Percentiles rank a stretch among this genome's conserved stretches.
phyloP scores from a whole-genome alignment of 2,329 filamentous ascomycete species.

The Fusarium kyushuense region DNA sequence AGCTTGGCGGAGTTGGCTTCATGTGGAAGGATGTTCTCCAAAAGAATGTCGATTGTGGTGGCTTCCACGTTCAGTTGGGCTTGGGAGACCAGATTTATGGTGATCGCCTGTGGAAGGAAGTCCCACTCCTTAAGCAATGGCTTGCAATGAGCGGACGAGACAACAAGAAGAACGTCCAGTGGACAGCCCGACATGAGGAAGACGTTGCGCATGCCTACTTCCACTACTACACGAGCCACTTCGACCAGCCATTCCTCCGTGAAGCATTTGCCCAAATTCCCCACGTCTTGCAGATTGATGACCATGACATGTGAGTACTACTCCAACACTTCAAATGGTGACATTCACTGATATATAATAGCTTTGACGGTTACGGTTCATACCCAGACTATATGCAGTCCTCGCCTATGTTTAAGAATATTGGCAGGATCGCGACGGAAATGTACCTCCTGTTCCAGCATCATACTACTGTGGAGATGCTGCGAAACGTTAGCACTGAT shows the following conservation, averaged over 20 bases:
- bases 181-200: conserved; percentile 95
- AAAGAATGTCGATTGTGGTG: conserved; percentile 95
- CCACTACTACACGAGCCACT: conserved; percentile 98
- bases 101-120: conserved; percentile 95
- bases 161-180: conserved; percentile 87
- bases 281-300: conserved; percentile 91
- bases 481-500: conserved; percentile 89
- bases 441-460: conserved; percentile 99
- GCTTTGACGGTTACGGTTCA: conserved; percentile 96
- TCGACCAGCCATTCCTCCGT: conserved; percentile 93
- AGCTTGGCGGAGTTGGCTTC: conserved; percentile 88
- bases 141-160: conserved; percentile 92
- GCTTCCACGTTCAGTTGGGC: conserved; percentile 94
- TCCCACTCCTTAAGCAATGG: conserved; percentile 95
- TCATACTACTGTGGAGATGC: conserved; percentile 92
- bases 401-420: conserved; percentile 98
- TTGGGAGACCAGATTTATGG: conserved; percentile 96
- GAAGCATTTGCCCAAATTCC: conserved; percentile 99
- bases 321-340: background rate
- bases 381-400: conserved; percentile 99
- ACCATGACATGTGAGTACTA: conserved; percentile 91
- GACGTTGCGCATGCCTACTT: conserved; percentile 97
- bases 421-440: conserved; percentile 92
- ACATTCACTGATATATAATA: conserved; percentile 53
- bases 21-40: conserved; percentile 99